Evolutionary conservation across 495 filamentous ascomycete species (phyloP).

Genomic region (Trypethelium eluteriae): DNA sequence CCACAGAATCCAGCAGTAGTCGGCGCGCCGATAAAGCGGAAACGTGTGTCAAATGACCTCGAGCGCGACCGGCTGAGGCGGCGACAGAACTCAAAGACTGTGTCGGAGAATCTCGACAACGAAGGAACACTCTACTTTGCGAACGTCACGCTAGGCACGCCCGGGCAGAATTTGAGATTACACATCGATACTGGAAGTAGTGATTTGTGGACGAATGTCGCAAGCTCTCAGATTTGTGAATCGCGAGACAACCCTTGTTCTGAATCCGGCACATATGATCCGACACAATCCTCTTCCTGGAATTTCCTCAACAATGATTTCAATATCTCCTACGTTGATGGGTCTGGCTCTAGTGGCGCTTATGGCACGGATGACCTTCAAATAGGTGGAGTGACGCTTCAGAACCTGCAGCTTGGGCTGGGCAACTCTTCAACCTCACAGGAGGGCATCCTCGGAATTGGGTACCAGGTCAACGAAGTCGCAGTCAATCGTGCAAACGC

Average conservation of each 20-base stretch:
- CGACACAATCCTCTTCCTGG: slow-evolving; percentile 77
- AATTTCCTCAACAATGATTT: slow-evolving; percentile 68
- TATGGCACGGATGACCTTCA: slow-evolving; percentile 73
- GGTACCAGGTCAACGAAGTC: slow-evolving; percentile 78
- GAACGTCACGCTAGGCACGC: slow-evolving; percentile 41
- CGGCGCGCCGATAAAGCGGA: slow-evolving; percentile 28
- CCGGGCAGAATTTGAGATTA: slow-evolving; percentile 37
- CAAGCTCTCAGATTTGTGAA: slow-evolving; percentile 46
- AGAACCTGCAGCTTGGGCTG: slow-evolving; percentile 74
- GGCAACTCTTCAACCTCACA: slow-evolving; percentile 63
- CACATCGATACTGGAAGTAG: slow-evolving; percentile 60
- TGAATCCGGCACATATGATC: slow-evolving; percentile 42
- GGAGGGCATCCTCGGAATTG: slow-evolving; percentile 85
- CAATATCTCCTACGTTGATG: slow-evolving; percentile 88
- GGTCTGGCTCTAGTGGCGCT: slow-evolving; percentile 69
- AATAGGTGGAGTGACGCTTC: slow-evolving; percentile 56
- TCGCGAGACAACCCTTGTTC: slow-evolving; percentile 27
- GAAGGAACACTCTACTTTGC: slow-evolving; percentile 43
- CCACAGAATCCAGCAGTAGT: slow-evolving; percentile 13
- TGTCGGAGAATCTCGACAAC: slow-evolving; percentile 35
- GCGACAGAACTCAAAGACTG: slow-evolving; percentile 28
- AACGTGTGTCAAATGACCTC: slow-evolving; percentile 29
- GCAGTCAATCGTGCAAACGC: slow-evolving; percentile 55
- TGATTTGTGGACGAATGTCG: slow-evolving; percentile 80
- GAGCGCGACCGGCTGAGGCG: slow-evolving; percentile 29